Base-by-base conservation (phyloP, 2,329 filamentous ascomycete species). In the Neonectria coccinea region DNA sequence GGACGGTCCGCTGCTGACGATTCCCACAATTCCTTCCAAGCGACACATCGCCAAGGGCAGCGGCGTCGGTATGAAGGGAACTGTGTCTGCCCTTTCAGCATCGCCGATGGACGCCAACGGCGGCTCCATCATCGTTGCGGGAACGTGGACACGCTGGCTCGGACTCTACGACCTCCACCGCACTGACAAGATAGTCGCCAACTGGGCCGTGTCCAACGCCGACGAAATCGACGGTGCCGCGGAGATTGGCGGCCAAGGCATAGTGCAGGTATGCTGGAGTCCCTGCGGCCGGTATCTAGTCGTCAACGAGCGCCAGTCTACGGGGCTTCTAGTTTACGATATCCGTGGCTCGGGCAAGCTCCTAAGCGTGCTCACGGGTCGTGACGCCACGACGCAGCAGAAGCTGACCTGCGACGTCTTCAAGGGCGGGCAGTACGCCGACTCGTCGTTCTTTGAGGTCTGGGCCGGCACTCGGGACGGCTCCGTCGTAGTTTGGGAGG, bases 21-120 rank as follows among this genome's bases (percentile, higher is more conserved):
- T 91, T 64, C 83, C 86, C 59, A 91, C 88, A 3, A 89, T 89
- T 56, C 88, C 88, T 0, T 88, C 86, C 2, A 84, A 85, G 58
- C 80, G 86, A 3, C 86, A 88, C 74, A 80, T 86, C 25, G 80
- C 84, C 61, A 89, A 89, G 75, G 87, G 88, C 33, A 83, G 84
- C 61, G 87, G 88, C 41, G 83, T 90, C 8, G 88, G 88, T 48
- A 89, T 91, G 84, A 87, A 88, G 61, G 88, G 89, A 5, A 85
- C 83, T 25, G 83, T 90, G 0, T 86, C 88, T 1, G 81, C 87
- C 0, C 78, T 91, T 0, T 79, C 83, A n/a, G 75, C 81, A 2
- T 85, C 85, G 58, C 80, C 79, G 0, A 65, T 75, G 0, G 75
- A 78, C 41, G 73, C 73, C 20, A 72, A 75, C 27, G 75, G 73